Evolutionary conservation across 129 eudicot genomes (phyloP).

Genomic region (Silybum marianum): DNA sequence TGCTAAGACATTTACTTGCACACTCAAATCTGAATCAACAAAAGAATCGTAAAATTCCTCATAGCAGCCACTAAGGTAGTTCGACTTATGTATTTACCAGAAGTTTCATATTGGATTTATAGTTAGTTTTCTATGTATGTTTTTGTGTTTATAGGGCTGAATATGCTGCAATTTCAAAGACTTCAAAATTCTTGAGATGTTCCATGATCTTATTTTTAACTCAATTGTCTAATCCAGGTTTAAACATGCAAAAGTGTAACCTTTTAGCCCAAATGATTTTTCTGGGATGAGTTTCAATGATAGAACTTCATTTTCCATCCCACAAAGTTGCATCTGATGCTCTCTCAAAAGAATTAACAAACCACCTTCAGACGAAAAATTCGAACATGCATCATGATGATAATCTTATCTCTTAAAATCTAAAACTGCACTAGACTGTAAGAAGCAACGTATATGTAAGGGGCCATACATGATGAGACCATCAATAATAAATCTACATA

Average conservation of each 20-base stretch:
- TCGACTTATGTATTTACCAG: neutral
- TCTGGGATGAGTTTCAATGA: too few relatives aligned
- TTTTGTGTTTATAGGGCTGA: neutral
- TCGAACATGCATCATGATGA: too few relatives aligned
- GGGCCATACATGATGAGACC: neutral
- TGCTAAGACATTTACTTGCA: neutral
- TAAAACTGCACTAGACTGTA: too few relatives aligned
- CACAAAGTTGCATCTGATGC: too few relatives aligned
- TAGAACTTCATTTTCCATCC: too few relatives aligned
- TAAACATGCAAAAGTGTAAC: too few relatives aligned
- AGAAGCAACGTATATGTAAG: neutral
- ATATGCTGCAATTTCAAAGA: neutral
- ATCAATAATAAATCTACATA: neutral
- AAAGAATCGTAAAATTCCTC: neutral
- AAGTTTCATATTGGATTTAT: neutral
- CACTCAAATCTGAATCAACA: neutral
- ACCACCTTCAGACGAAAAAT: too few relatives aligned
- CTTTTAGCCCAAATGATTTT: too few relatives aligned
- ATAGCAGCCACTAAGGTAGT: neutral
- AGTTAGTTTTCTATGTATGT: neutral
- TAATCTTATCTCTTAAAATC: too few relatives aligned
- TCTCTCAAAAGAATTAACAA: too few relatives aligned
- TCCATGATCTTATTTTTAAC: neutral
- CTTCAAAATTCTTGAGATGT: neutral
- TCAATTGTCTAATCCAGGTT: neutral